These are phyloP conservation scores for Neltuma alba DNA, from an alignment of 306 rosid genomes.

Conservation along the genomic window DNA sequence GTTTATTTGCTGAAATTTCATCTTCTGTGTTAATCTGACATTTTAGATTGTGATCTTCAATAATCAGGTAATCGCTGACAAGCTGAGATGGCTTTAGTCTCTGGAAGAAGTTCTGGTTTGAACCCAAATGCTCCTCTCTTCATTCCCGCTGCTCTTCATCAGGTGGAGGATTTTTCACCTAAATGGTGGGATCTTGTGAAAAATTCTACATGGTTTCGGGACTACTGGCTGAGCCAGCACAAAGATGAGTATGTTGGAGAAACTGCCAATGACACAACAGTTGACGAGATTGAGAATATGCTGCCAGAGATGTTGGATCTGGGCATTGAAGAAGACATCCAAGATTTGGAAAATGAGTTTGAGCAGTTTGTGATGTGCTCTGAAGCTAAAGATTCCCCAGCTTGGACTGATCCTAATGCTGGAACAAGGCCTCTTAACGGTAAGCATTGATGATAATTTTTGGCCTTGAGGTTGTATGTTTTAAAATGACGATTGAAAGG, in stretches of 20 bases:
- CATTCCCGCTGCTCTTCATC: constrained; percentile 57
- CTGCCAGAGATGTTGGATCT: constrained; percentile 40
- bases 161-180: constrained; percentile 76
- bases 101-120: constrained; percentile 57
- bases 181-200: constrained; percentile 73
- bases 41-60: neutral
- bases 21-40: neutral
- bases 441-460: constrained; percentile 17
- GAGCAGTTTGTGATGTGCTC: constrained; percentile 39
- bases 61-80: constrained; percentile 11
- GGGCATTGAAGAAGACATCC: constrained; percentile 41
- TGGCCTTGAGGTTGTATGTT: neutral
- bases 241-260: constrained; percentile 58
- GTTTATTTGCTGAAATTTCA: too few relatives aligned
- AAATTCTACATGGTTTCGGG: constrained; percentile 61
- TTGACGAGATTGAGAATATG: constrained; percentile 34
- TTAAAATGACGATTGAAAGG: neutral
- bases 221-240: constrained; percentile 67
- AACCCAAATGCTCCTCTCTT: constrained; percentile 77
- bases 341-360: constrained; percentile 43
- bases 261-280: constrained; percentile 30
- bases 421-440: constrained; percentile 26
- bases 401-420: constrained; percentile 14
- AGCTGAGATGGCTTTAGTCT: constrained; percentile 57
- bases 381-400: constrained; percentile 33